Conservation (phyloP, 257 asterid species). For the Solanum gandarillasii region DNA sequence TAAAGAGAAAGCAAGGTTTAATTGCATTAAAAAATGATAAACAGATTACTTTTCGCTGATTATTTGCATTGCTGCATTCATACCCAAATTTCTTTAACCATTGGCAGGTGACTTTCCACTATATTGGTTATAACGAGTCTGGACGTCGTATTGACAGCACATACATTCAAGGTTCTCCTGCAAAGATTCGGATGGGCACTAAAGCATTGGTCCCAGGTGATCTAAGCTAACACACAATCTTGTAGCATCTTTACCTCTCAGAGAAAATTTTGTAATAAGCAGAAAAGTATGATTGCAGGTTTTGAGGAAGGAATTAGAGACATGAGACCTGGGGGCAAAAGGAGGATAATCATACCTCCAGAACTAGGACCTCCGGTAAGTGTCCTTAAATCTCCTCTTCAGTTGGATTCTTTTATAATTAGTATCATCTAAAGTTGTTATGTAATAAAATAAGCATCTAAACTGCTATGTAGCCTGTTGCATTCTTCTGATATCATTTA, state of each 20-base stretch:
- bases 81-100: background rate
- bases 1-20: background rate
- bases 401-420: background rate
- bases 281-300: slow-evolving; percentile 32
- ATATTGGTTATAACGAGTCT: slow-evolving; percentile 88
- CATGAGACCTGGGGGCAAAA: slow-evolving; percentile 93
- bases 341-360: slow-evolving; percentile 89
- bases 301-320: slow-evolving; percentile 94
- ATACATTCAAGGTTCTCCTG: slow-evolving; percentile 83
- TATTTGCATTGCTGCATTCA: background rate
- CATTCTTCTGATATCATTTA: background rate
- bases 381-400: background rate
- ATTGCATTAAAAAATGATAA: background rate
- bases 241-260: background rate
- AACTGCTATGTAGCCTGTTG: background rate
- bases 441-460: background rate
- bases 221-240: background rate
- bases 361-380: slow-evolving; percentile 98
- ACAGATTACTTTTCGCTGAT: background rate
- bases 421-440: background rate
- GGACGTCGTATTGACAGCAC: slow-evolving; percentile 98
- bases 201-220: slow-evolving; percentile 93
- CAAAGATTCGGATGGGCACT: slow-evolving; percentile 85
- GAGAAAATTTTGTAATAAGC: background rate
- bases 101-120: slow-evolving; percentile 79